phyloP scores from a whole-genome alignment of 1,284 basidiomycete genomes.

The Cryptococcus sp. region DNA sequence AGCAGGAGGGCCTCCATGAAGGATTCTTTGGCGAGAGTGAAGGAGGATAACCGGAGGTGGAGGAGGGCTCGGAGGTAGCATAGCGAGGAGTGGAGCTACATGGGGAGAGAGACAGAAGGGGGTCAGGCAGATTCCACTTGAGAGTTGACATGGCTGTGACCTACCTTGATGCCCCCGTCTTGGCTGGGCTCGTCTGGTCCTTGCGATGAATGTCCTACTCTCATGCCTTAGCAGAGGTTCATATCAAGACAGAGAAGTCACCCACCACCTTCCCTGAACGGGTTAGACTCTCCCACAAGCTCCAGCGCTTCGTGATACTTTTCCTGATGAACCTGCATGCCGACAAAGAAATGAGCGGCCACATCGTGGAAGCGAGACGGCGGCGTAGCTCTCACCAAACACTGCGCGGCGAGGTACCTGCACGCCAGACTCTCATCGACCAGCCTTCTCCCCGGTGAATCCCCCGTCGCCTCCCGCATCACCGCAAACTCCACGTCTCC shows the following conservation, averaged over 20 bases:
- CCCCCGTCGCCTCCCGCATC: neutral
- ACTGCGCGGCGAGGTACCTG: constrained; percentile 89
- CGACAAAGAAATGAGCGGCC: neutral
- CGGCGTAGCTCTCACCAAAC: constrained; percentile 58
- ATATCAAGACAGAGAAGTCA: too few relatives aligned
- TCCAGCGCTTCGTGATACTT: constrained; percentile 91
- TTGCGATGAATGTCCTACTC: neutral
- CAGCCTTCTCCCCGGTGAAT: constrained; percentile 49
- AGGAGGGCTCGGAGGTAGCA: constrained; percentile 89
- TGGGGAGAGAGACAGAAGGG: neutral
- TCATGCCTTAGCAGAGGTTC: neutral
- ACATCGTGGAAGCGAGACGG: neutral
- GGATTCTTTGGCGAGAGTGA: constrained; percentile 81
- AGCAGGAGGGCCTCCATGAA: constrained; percentile 92
- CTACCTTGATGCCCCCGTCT: constrained; percentile 81
- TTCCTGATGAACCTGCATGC: constrained; percentile 68
- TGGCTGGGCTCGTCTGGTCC: constrained; percentile 57
- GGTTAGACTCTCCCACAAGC: constrained; percentile 86
- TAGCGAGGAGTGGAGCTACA: constrained; percentile 88
- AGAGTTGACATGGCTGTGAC: neutral
- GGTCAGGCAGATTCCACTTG: neutral
- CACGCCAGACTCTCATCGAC: constrained; percentile 91
- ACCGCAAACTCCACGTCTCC: neutral
- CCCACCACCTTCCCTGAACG: constrained; percentile 64
- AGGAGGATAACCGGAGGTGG: constrained; percentile 87